Evolutionary conservation across 2,329 filamentous ascomycete genomes (phyloP).

Genomic region (Pezicula radicicola): DNA sequence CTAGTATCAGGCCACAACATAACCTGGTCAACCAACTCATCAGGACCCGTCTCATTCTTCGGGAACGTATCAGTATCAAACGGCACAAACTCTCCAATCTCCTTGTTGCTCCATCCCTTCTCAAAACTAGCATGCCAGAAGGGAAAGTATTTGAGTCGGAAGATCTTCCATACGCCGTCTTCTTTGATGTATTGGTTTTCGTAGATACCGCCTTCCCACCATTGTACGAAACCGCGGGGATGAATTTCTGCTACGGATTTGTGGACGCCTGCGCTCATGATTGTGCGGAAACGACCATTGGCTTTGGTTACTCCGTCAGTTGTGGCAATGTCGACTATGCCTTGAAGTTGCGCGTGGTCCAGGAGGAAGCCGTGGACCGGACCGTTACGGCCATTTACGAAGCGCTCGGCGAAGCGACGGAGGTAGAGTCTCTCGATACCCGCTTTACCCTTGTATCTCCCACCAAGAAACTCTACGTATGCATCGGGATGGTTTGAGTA

Average conservation of each 20-base stretch:
- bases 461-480: constrained; percentile 54
- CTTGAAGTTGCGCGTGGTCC: constrained; percentile 56
- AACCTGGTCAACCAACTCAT: constrained; percentile 49
- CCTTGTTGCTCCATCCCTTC: constrained; percentile 50
- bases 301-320: constrained; percentile 38
- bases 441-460: constrained; percentile 47
- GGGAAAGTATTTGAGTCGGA: constrained; percentile 47
- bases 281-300: constrained; percentile 48
- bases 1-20: constrained; percentile 56
- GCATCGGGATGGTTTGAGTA: constrained; percentile 50
- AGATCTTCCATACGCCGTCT: constrained; percentile 49
- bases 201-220: constrained; percentile 57
- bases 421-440: constrained; percentile 51
- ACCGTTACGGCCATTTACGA: constrained; percentile 52
- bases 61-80: constrained; percentile 46
- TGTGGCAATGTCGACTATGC: constrained; percentile 48
- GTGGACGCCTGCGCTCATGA: constrained; percentile 55
- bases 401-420: constrained; percentile 45
- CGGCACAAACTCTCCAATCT: constrained; percentile 47
- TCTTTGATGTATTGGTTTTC: constrained; percentile 59
- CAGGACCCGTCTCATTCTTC: constrained; percentile 47
- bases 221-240: constrained; percentile 50
- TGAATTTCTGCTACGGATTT: constrained; percentile 46
- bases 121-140: constrained; percentile 55
- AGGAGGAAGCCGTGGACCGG: constrained; percentile 53